phyloP scores from a whole-genome alignment of 345 rosid genomes.

The Sisymbrium irio region DNA sequence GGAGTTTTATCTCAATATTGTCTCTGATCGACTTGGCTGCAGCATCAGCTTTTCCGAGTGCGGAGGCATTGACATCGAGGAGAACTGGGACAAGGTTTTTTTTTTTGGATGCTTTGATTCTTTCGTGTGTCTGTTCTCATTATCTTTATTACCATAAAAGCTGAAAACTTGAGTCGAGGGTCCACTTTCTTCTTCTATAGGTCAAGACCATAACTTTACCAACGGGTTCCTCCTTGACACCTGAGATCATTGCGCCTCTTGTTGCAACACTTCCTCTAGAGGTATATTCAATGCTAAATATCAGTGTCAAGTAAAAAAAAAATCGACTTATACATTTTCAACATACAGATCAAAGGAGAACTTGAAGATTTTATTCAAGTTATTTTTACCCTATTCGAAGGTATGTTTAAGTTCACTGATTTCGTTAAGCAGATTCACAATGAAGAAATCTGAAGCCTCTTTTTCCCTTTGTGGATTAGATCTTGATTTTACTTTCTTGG shows the following conservation, averaged over 20 bases:
- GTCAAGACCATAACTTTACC: constrained; percentile 82
- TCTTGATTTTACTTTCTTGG: constrained; percentile 96
- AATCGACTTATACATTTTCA: background rate
- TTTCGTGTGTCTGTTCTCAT: background rate
- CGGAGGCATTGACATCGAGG: constrained; percentile 96
- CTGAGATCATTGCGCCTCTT: constrained; percentile 83
- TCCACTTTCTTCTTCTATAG: constrained; percentile 36
- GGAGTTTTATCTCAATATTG: constrained; percentile 91
- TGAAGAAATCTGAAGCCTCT: background rate
- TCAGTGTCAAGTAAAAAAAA: background rate
- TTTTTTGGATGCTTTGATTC: too few species aligned
- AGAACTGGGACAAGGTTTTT: constrained; percentile 94
- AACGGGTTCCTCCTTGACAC: constrained; percentile 55
- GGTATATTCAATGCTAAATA: constrained; percentile 47
- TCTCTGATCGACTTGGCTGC: constrained; percentile 84
- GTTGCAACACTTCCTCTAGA: constrained; percentile 91
- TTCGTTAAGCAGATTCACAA: background rate
- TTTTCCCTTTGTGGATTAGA: constrained; percentile 41
- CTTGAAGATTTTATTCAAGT: constrained; percentile 71
- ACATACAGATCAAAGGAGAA: constrained; percentile 55
- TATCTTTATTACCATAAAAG: background rate
- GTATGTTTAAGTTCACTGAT: constrained; percentile 33
- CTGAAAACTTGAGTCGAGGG: background rate
- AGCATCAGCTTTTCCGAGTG: constrained; percentile 96
- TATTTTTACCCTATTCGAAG: constrained; percentile 77